These are phyloP conservation scores for Blastobotrys serpentis DNA, from an alignment of 1,139 yeast species.

Conservation along the genomic window DNA sequence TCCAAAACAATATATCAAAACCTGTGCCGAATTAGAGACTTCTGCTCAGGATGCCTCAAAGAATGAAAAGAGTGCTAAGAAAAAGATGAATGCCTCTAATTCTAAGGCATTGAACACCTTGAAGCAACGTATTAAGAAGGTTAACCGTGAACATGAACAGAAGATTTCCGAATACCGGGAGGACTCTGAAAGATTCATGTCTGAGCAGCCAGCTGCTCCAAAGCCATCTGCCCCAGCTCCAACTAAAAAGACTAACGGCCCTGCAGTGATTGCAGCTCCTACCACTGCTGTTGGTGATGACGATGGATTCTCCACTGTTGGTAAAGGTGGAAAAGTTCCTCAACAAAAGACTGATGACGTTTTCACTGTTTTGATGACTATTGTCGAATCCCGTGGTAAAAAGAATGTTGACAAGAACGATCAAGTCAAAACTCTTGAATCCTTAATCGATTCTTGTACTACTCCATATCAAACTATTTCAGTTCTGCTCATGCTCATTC, in stretches of 20 bases:
- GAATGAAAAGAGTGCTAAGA: conserved; percentile 57
- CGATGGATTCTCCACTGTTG: conserved; percentile 44
- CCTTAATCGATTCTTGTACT: conserved; percentile 51
- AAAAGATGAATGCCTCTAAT: conserved; percentile 78
- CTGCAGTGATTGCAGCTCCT: conserved; percentile 1
- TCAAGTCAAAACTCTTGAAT: conserved; percentile 72
- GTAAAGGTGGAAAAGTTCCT: conserved; percentile 44
- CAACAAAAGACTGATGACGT: conserved; percentile 47
- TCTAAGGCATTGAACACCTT: conserved; percentile 85
- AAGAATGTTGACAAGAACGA: conserved; percentile 84
- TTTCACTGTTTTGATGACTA: conserved; percentile 69
- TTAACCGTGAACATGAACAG: conserved; percentile 62
- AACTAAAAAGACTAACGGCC: conserved; percentile 9
- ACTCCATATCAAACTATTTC: conserved; percentile 74
- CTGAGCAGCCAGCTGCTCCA: conserved; percentile 25
- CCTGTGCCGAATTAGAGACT: conserved; percentile 72
- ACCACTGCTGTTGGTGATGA: conserved; percentile 35
- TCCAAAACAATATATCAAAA: conserved; percentile 70
- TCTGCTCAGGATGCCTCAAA: conserved; percentile 56
- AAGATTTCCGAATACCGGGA: conserved; percentile 61
- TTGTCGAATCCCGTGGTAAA: conserved; percentile 92
- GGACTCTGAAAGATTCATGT: conserved; percentile 71
- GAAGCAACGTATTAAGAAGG: conserved; percentile 86
- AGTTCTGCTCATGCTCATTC: conserved; percentile 77
- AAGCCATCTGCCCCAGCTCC: conserved; percentile 14